phyloP scores from a whole-genome alignment of 306 rosid genomes.

The Crataegus laevigata region DNA sequence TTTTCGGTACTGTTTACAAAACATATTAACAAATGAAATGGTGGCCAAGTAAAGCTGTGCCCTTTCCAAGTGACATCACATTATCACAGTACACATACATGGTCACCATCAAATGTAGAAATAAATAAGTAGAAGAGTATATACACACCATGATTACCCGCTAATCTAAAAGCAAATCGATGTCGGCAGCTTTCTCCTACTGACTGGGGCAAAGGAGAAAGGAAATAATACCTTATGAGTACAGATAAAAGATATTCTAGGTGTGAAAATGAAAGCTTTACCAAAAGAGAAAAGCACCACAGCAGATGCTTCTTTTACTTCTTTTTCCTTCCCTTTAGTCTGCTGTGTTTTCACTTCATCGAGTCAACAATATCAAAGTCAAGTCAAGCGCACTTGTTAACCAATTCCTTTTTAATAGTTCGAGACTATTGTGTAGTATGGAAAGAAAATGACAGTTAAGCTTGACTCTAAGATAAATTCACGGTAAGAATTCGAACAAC shows the following conservation, averaged over 20 bases:
- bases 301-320: not conserved
- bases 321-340: not conserved
- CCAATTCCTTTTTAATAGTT: not conserved
- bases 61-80: not conserved
- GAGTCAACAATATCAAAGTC: constrained; percentile 23
- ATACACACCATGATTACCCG: not conserved
- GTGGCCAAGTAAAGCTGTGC: not conserved
- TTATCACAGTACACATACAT: not conserved
- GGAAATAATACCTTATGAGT: not conserved
- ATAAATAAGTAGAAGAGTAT: not conserved
- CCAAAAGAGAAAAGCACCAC: not conserved
- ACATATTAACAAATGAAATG: not conserved
- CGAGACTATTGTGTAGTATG: no score
- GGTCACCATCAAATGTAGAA: not conserved
- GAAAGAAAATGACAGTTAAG: no score
- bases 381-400: not conserved
- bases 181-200: constrained; percentile 23
- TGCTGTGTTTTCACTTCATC: not conserved
- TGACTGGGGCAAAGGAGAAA: not conserved
- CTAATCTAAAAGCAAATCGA: not conserved
- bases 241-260: not conserved
- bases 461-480: no score
- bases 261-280: not conserved
- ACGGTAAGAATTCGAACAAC: not conserved
- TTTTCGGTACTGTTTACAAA: no score